These are phyloP conservation scores for Acephala macrosclerotiorum DNA, from an alignment of 2,329 filamentous ascomycete genomes.

Conservation along the genomic window DNA sequence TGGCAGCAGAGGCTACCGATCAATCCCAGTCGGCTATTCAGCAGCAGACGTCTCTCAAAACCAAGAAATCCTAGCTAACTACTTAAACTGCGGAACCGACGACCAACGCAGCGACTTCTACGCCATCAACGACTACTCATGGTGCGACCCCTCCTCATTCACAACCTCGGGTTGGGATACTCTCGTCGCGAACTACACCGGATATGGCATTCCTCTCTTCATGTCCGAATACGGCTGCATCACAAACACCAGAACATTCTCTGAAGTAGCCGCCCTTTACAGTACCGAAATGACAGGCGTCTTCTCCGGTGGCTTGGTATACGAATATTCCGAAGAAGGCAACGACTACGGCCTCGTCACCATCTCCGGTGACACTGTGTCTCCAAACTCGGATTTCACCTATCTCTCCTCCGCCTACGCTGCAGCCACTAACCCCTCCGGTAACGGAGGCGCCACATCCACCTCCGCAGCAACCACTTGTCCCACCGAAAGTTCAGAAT, in stretches of 20 bases:
- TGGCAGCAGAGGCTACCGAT: slow-evolving; percentile 53
- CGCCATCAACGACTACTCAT: slow-evolving; percentile 72
- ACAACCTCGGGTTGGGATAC: slow-evolving; percentile 69
- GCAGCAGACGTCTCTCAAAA: slow-evolving; percentile 72
- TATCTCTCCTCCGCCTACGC: slow-evolving; percentile 54
- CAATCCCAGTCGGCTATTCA: slow-evolving; percentile 64
- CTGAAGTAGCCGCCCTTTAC: slow-evolving; percentile 84
- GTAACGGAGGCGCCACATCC: slow-evolving; percentile 58
- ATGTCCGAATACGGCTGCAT: slow-evolving; percentile 93
- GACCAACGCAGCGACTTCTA: slow-evolving; percentile 73
- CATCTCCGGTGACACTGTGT: slow-evolving; percentile 46
- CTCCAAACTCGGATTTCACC: slow-evolving; percentile 54
- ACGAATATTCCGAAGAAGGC: slow-evolving; percentile 87
- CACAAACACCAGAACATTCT: slow-evolving; percentile 81
- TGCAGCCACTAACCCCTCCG: slow-evolving; percentile 53
- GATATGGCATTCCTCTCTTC: slow-evolving; percentile 70
- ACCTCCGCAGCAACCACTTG: slow-evolving; percentile 49
- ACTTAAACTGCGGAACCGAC: slow-evolving; percentile 77
- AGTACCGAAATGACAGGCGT: slow-evolving; percentile 81
- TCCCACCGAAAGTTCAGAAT: slow-evolving; percentile 52
- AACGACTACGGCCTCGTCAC: slow-evolving; percentile 71
- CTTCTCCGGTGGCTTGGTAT: slow-evolving; percentile 95
- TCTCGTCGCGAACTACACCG: slow-evolving; percentile 72
- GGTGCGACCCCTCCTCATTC: slow-evolving; percentile 68
- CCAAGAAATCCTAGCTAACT: slow-evolving; percentile 65